Base-by-base conservation (phyloP, 495 filamentous ascomycete genomes). In the Chlorociboria aeruginascens region DNA sequence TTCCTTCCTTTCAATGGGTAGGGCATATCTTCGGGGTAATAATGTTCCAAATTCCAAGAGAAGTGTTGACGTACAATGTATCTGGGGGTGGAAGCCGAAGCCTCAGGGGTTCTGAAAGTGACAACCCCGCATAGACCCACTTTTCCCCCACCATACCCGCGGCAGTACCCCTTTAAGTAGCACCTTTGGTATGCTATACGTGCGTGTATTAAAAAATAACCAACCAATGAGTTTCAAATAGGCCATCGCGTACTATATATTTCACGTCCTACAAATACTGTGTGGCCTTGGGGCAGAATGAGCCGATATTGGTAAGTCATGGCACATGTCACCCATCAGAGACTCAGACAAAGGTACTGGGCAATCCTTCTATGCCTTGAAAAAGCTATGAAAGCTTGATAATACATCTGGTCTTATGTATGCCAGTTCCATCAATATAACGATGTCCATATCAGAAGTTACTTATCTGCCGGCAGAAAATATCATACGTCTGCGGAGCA, bases 1-100 rank as follows among this genome's bases (percentile, higher is more conserved):
- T 80, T 85, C 38, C 77, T 69, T 36, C 68, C 70, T 49, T 70
- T 71, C 28, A 86, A 67, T 35, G 69, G 66, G 64, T 85, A 84
- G 7, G 78, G 74, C 80, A 85, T 61, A 3, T 10, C 3, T n/a
- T n/a, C 38, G 3, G 12, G 20, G 13, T 11, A 20, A 14, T n/a
- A 3, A n/a, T n/a, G n/a, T n/a, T n/a, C n/a, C n/a, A n/a, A n/a
- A n/a, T 25, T 25, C 20, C 20, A 25, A 25, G 20, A 25, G 20
- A 25, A 25, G 20, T 25, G 4, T 25, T 25, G 20, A 25, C 20
- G 20, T 25, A 4, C 20, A 25, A 4, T 25, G 1, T 25, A 25
- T 25, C 4, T 25, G 20, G 20, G 20, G 20, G 20, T 1, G 1
- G 20, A 25, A 25, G 20, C 20, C 20, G 20, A 4, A 25, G 20